Conservation (phyloP, 2,329 filamentous ascomycete species). For the Talaromyces sp. region DNA sequence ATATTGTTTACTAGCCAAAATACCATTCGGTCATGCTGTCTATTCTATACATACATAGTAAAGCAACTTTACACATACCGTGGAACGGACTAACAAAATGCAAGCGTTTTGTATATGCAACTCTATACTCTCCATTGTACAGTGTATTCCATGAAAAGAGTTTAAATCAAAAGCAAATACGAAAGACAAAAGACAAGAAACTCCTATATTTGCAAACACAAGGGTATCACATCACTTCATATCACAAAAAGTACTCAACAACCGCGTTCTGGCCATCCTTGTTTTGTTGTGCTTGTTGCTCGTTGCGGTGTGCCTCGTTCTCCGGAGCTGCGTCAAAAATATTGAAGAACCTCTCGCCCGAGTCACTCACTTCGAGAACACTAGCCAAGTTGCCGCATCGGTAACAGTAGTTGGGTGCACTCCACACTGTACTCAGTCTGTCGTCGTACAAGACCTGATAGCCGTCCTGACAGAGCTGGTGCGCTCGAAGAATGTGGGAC, state of each 20-base stretch:
- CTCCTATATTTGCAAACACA: conserved; percentile 8
- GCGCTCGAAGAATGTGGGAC: conserved; percentile 95
- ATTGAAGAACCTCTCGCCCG: conserved; percentile 91
- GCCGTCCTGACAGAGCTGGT: conserved; percentile 96
- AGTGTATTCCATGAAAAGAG: not conserved
- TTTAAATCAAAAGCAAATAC: not conserved
- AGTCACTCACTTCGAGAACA: conserved; percentile 91
- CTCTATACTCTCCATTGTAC: not conserved
- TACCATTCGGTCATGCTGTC: not conserved
- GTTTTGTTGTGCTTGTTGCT: conserved; percentile 65
- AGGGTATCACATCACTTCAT: conserved; percentile 17
- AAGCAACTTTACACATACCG: not conserved
- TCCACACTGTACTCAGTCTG: conserved; percentile 92
- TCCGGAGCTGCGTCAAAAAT: conserved; percentile 96
- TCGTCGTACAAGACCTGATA: conserved; percentile 97
- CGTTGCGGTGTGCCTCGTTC: conserved; percentile 74
- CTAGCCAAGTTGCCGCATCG: conserved; percentile 95
- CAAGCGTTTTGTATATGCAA: not conserved
- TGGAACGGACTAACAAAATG: not conserved
- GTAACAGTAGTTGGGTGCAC: conserved; percentile 93
- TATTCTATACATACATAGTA: not conserved
- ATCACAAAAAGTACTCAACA: conserved; percentile 66
- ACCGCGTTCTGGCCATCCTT: conserved; percentile 66
- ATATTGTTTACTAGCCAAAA: not conserved
- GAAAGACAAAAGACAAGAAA: not conserved